phyloP scores from a whole-genome alignment of 108 stramenopile species.

The Ochromonas danica region DNA sequence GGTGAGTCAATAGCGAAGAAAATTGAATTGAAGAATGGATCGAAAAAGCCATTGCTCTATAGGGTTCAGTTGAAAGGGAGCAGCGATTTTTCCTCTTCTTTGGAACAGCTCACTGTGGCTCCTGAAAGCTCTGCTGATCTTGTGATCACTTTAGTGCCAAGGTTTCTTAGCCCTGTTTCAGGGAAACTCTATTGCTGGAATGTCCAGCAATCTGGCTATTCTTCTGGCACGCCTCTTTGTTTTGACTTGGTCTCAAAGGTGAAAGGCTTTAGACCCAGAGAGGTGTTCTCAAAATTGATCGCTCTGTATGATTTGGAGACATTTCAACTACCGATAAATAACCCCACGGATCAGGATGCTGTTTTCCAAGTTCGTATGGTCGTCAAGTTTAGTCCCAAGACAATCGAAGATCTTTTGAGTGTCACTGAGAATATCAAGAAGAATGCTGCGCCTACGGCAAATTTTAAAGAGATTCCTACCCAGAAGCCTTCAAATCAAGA shows the following conservation, averaged over 20 bases:
- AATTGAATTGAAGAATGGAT: slow-evolving; percentile 61
- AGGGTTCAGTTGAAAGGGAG: slow-evolving; percentile 53
- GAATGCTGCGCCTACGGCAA: no score
- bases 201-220: slow-evolving; percentile 17
- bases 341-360: background rate
- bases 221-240: slow-evolving; percentile 39
- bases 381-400: background rate
- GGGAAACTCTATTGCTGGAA: slow-evolving; percentile 50
- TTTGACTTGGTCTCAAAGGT: slow-evolving; percentile 54
- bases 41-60: slow-evolving; percentile 46
- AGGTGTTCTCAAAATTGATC: background rate
- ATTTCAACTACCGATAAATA: background rate
- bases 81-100: slow-evolving; percentile 44
- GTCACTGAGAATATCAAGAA: no score
- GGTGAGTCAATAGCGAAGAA: slow-evolving; percentile 50
- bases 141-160: slow-evolving; percentile 35
- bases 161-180: slow-evolving; percentile 45
- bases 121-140: slow-evolving; percentile 30
- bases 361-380: background rate
- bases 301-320: background rate
- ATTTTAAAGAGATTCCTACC: no score
- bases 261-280: slow-evolving; percentile 39
- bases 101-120: slow-evolving; percentile 1
- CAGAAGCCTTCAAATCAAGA: no score
- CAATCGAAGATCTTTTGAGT: background rate